Conservation (phyloP, 2,329 filamentous ascomycete genomes). For the Nothopassalora personata region DNA sequence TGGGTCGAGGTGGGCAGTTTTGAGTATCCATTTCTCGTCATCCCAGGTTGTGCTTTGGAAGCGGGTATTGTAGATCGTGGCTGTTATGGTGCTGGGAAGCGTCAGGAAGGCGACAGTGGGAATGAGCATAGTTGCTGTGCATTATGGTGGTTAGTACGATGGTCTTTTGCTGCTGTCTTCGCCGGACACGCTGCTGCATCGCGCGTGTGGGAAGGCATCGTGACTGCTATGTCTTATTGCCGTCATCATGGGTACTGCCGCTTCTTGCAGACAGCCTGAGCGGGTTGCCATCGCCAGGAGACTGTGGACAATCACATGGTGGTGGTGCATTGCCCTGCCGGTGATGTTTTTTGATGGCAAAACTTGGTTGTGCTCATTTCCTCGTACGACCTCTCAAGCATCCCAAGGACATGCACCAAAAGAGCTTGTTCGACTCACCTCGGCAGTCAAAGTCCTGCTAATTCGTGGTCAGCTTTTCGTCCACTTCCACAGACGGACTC, state of each 20-base stretch:
- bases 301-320: not conserved
- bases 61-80: constrained; percentile 42
- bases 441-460: not conserved
- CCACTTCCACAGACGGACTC: not conserved
- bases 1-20: constrained; percentile 50
- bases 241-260: not conserved
- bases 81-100: not conserved
- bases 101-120: not conserved
- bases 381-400: not conserved
- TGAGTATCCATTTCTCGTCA: constrained; percentile 52
- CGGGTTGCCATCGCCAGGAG: not conserved
- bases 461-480: not conserved
- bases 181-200: not conserved
- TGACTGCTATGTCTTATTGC: not conserved
- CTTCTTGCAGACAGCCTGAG: not conserved
- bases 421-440: not conserved
- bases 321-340: not conserved
- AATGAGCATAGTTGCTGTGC: not conserved
- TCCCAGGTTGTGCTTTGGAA: constrained; percentile 55
- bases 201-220: not conserved
- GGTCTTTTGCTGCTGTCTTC: not conserved
- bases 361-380: not conserved
- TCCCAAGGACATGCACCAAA: not conserved
- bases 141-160: not conserved
- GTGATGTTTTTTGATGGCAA: not conserved